Percentiles rank a stretch among this genome's conserved stretches.
Evolutionary conservation across 208 protist species (phyloP).

Genomic region (Crithidia sp.): DNA sequence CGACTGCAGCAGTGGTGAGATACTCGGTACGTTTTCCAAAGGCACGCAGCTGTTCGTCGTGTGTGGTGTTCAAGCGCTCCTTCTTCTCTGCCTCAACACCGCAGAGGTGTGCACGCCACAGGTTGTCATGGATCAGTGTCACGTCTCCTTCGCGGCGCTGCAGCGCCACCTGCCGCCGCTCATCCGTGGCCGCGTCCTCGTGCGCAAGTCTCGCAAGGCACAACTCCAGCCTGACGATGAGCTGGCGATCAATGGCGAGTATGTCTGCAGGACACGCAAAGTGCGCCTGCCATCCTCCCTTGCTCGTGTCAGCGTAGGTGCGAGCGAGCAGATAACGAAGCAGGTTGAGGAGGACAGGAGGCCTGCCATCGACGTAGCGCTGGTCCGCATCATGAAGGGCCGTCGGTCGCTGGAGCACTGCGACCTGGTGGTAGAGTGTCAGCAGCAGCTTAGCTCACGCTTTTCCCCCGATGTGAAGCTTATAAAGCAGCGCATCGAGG

Average conservation of each 20-base stretch:
- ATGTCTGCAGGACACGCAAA: slow-evolving; percentile 55
- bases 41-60: slow-evolving; percentile 56
- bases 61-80: slow-evolving; percentile 70
- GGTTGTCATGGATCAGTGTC: slow-evolving; percentile 24
- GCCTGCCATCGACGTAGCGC: slow-evolving; percentile 78
- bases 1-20: slow-evolving; percentile 74
- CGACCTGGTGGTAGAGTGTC: slow-evolving; percentile 76
- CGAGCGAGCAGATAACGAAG: slow-evolving; percentile 50
- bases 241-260: slow-evolving; percentile 70
- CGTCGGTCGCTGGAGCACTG: slow-evolving; percentile 67
- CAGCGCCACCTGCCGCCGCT: slow-evolving; percentile 34
- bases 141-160: slow-evolving; percentile 23
- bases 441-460: slow-evolving; percentile 56
- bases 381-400: slow-evolving; percentile 90
- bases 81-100: slow-evolving; percentile 82
- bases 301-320: slow-evolving; percentile 40
- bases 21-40: slow-evolving; percentile 57
- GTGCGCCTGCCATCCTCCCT: slow-evolving; percentile 58
- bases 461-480: slow-evolving; percentile 78
- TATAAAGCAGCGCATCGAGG: slow-evolving; percentile 89
- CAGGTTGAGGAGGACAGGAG: slow-evolving; percentile 77
- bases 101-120: slow-evolving; percentile 34
- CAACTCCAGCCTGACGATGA: slow-evolving; percentile 42
- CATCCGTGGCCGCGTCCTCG: slow-evolving; percentile 28
- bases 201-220: slow-evolving; percentile 31